phyloP scores from a whole-genome alignment of 108 stramenopile species.

The Cyclotella cryptica region DNA sequence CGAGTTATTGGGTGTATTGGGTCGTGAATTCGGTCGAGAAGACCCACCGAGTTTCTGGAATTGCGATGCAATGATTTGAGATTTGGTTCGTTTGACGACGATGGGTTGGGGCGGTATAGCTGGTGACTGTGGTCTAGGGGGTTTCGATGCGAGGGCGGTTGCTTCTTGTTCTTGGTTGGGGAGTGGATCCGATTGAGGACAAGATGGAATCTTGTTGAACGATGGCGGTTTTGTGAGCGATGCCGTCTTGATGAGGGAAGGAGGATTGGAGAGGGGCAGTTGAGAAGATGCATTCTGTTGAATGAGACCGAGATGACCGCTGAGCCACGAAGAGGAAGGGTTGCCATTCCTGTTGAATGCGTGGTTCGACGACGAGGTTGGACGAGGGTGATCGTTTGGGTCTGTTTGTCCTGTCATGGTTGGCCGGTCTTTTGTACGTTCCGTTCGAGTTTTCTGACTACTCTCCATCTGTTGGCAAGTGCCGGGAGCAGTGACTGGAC shows the following conservation, averaged over 20 bases:
- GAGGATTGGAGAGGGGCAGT: not conserved
- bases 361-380: not conserved
- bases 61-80: constrained; percentile 1
- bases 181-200: not conserved
- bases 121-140: not conserved
- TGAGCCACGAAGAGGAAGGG: constrained; percentile 5
- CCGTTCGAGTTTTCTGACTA: no score
- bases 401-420: not conserved
- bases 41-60: not conserved
- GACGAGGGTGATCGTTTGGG: not conserved
- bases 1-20: not conserved
- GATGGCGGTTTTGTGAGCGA: constrained; percentile 7
- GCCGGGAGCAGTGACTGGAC: no score
- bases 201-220: not conserved
- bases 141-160: not conserved
- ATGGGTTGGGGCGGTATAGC: not conserved
- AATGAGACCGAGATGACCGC: constrained; percentile 13
- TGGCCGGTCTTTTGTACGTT: no score
- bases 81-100: not conserved
- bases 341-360: not conserved
- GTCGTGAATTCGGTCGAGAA: not conserved
- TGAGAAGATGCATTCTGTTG: not conserved
- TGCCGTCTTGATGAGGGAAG: constrained; percentile 1
- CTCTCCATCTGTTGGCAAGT: no score
- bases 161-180: not conserved